Evolutionary conservation across 108 stramenopile genomes (phyloP).

Genomic region (Fragilariopsis cylindrus): DNA sequence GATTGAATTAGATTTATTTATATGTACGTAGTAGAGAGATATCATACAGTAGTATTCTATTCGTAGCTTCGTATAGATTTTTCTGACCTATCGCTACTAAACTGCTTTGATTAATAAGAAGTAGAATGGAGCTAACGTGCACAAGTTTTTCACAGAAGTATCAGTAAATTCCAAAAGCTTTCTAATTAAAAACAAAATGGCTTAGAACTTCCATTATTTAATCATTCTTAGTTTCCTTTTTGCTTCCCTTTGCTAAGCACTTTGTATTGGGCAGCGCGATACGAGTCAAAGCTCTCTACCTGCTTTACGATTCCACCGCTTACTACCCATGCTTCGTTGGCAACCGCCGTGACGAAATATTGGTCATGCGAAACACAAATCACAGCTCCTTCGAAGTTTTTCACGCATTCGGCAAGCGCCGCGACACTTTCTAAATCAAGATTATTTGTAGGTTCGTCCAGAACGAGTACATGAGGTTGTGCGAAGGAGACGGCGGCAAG

Average conservation of each 20-base stretch:
- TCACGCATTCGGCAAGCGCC: conserved; percentile 75
- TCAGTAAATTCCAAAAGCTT: background rate
- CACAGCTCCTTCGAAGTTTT: conserved; percentile 80
- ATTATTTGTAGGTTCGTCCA: conserved; percentile 78
- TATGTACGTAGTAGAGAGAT: background rate
- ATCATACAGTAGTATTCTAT: background rate
- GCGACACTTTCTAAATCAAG: conserved; percentile 92
- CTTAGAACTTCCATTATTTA: too few species aligned
- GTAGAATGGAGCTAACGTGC: background rate
- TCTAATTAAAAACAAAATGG: too few species aligned
- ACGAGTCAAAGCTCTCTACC: conserved; percentile 7
- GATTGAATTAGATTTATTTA: background rate
- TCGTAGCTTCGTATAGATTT: too few species aligned
- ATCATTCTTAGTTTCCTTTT: conserved; percentile 3
- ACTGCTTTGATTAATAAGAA: too few species aligned
- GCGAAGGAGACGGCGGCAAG: conserved; percentile 79
- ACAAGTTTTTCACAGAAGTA: background rate
- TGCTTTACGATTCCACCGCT: conserved; percentile 36
- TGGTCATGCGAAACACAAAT: conserved; percentile 92
- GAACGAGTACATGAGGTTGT: conserved; percentile 70
- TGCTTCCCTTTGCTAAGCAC: conserved; percentile 10
- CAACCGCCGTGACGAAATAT: conserved; percentile 61
- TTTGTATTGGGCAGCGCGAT: conserved; percentile 2
- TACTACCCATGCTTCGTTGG: conserved; percentile 80
- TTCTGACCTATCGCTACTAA: too few species aligned